Base-by-base conservation (phyloP, 164 flowering plant species). In the Liquidambar formosana region DNA sequence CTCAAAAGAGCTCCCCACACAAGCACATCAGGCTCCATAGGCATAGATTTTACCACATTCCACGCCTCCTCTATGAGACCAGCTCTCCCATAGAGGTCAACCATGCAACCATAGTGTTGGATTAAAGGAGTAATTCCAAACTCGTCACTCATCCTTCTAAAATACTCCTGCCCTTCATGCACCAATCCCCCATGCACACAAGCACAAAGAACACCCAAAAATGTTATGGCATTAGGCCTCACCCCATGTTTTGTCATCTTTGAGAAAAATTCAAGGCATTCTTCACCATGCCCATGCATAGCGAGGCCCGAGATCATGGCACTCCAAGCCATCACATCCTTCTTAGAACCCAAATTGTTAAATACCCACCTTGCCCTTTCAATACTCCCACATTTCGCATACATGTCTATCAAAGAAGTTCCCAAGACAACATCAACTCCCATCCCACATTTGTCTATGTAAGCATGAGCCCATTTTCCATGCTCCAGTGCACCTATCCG, bases 1-100 rank as follows among this genome's bases (percentile, higher is more conserved):
- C 77, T 80, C 12, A 83, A 67, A 41, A 83, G 81, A 48, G 86
- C 74, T 18, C 83, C 81, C 86, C 84, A 83, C 1, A 81, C 65
- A 11, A 79, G 68, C 54, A 72, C 79, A 73, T 81, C 84, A 13
- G 86, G 86, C 67, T 74, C 57, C 78, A 81, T 75, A 11, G 77
- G 86, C 86, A 83, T 79, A 4, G 65, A 49, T 43, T 69, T 73
- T 5, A 81, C 64, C 45, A 77, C 61, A 19, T 58, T 63, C 75
- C 62, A 69, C 45, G 87, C 87, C 49, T 81, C 75, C 2, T 71
- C 63, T 19, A 79, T 41, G 3, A 63, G 60, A 58, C 87, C 87
- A 43, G 79, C 82, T 61, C 81, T 75, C 2, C 80, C 82, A 59
- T 63, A 73, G 21, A 83, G 79, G 47, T 80, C 84, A 51, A 80